Base-by-base conservation (phyloP, 164 flowering plant genomes). In the Platanus orientalis region DNA sequence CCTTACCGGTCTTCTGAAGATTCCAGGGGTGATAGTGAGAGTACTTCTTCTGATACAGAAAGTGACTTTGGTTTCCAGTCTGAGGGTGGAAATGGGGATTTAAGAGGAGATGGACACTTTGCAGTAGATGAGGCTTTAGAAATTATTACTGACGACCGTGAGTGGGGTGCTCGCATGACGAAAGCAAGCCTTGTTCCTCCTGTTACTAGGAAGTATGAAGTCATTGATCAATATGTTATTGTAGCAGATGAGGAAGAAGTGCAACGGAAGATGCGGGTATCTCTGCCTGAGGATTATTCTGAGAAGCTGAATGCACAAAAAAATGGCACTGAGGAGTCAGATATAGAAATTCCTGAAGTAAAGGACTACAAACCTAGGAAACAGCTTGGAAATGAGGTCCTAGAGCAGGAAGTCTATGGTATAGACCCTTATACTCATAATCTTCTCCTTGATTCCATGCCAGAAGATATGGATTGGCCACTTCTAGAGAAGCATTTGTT, bases 101-200 rank as follows among this genome's bases (percentile, higher is more conserved):
- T 79, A 44, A 80, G 77, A 67, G 75, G 65, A 47, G 84, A 80
- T 58, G 75, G 74, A 36, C 72, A 71, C 55, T 68, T 74, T 32
- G 57, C 57, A 16, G 72, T 44, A 42, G 88, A 89, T 59, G 95
- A 85, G 47, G 64, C 82, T 59, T 71, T 84, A n/a, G 90, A 86
- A 64, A 72, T 83, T 47, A 66, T 70, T 44, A 66, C 80, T 48
- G 96, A 89, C 54, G 99, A 89, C 11, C 97, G 99, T 32, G 99
- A 95, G 72, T 95, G 99, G 99, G 99, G 99, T 76, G 97, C 97
- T 66, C 99, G 99, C 25, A 95, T 95, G 99, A 95, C 99, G 26
- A 92, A 95, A 78, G 89, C 88, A 39, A 80, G 97, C 76, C 89
- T 95, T 57, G 99, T 95, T 54, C 99, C 99, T 75, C 99, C 99